phyloP scores from a whole-genome alignment of 1,284 basidiomycete genomes.

The Ustilago tritici region DNA sequence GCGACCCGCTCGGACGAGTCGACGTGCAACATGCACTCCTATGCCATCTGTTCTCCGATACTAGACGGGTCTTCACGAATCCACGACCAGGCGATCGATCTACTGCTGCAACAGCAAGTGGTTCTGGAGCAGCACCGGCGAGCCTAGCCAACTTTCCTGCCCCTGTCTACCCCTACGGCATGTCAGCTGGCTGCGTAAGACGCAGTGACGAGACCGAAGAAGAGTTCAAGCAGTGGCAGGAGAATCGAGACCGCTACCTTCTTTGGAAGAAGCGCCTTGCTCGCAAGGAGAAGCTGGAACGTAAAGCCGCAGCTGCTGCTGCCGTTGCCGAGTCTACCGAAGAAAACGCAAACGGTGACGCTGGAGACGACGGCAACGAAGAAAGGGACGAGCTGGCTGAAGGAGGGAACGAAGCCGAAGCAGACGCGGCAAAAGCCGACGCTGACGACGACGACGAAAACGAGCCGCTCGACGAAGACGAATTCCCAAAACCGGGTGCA shows the following conservation, averaged over 20 bases:
- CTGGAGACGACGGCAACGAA: slow-evolving; percentile 27
- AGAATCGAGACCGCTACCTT: slow-evolving; percentile 31
- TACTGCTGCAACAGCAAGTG: slow-evolving; percentile 28
- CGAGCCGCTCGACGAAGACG: slow-evolving; percentile 44
- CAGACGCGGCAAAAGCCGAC: slow-evolving; percentile 10
- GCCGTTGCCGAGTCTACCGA: slow-evolving; percentile 18
- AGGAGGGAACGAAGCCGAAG: slow-evolving; percentile 23
- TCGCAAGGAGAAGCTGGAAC: slow-evolving; percentile 38
- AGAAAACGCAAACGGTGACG: slow-evolving; percentile 21
- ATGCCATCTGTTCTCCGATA: slow-evolving; percentile 80
- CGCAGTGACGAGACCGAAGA: slow-evolving; percentile 59
- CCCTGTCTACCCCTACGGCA: slow-evolving; percentile 64
- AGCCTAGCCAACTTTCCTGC: slow-evolving; percentile 37
- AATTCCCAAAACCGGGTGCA: slow-evolving; percentile 56
- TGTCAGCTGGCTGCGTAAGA: slow-evolving; percentile 58
- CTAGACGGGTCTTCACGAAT: slow-evolving; percentile 79
- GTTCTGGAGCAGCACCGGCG: slow-evolving; percentile 7
- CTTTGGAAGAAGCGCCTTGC: slow-evolving; percentile 42
- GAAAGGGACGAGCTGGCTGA: slow-evolving; percentile 53
- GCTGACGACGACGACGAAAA: slow-evolving; percentile 33
- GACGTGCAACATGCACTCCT: slow-evolving; percentile 89
- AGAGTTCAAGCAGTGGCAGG: slow-evolving; percentile 51
- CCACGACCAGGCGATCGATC: slow-evolving; percentile 66
- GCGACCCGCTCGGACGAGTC: slow-evolving; percentile 60
- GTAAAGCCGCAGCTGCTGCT: slow-evolving; percentile 38